Evolutionary conservation across 768 basidiomycete genomes (phyloP).

Genomic region (Tephrocybe rancida): DNA sequence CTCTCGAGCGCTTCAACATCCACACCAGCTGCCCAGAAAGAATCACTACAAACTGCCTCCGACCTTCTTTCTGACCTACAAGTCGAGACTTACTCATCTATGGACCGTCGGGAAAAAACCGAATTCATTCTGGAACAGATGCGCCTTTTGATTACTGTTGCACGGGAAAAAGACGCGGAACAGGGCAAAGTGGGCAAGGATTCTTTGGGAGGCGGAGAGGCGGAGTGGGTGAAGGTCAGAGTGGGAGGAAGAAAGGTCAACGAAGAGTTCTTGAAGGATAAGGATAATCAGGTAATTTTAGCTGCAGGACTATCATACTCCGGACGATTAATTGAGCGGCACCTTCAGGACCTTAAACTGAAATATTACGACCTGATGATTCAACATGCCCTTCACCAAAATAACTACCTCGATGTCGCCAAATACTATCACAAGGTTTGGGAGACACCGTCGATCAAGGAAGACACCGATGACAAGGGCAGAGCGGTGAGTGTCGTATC

Average conservation of each 20-base stretch:
- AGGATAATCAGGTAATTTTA: slow-evolving; percentile 77
- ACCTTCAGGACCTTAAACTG: slow-evolving; percentile 84
- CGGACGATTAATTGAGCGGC: slow-evolving; percentile 7
- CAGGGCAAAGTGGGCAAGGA: slow-evolving; percentile 65
- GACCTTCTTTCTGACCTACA: slow-evolving; percentile 94
- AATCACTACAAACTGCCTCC: slow-evolving; percentile 82
- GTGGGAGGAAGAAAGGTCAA: slow-evolving; percentile 95
- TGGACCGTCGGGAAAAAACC: slow-evolving; percentile 97
- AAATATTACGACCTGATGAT: slow-evolving; percentile 98
- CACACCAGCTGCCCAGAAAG: slow-evolving; percentile 52
- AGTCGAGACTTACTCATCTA: slow-evolving; percentile 98
- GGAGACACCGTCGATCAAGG: slow-evolving; percentile 94
- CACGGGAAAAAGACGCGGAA: slow-evolving; percentile 74
- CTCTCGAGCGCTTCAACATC: slow-evolving; percentile 50
- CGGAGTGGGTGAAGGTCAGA: slow-evolving; percentile 91
- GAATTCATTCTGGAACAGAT: slow-evolving; percentile 99
- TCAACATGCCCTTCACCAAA: slow-evolving; percentile 84
- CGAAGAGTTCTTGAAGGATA: slow-evolving; percentile 87
- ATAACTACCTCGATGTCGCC: slow-evolving; percentile 88
- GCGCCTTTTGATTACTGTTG: slow-evolving; percentile 81
- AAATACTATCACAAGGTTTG: slow-evolving; percentile 97
- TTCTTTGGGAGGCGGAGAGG: slow-evolving; percentile 68
- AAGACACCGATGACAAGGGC: slow-evolving; percentile 72
- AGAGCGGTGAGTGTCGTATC: slow-evolving; percentile 51
- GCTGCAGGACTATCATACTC: too few relatives aligned